Evolutionary conservation across 164 flowering plant species (phyloP).

Genomic region (Chimonanthus salicifolius): DNA sequence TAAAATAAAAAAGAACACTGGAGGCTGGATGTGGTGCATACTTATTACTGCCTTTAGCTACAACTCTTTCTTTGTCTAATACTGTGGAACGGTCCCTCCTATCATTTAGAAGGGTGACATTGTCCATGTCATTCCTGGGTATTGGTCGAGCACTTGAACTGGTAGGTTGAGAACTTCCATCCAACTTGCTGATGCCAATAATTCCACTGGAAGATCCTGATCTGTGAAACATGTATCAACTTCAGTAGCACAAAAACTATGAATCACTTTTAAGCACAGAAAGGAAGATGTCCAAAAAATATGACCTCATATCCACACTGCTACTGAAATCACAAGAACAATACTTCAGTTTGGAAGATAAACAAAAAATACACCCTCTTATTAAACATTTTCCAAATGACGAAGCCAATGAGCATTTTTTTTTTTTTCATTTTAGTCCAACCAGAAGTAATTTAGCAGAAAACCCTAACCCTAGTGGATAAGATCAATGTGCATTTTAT

Average conservation of each 20-base stretch:
- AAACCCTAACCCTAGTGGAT: too few species aligned
- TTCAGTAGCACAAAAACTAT: slow-evolving; percentile 2
- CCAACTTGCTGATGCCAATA: slow-evolving; percentile 41
- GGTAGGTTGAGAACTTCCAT: slow-evolving; percentile 34
- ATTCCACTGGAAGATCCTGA: slow-evolving; percentile 42
- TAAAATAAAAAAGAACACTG: background rate
- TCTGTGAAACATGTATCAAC: slow-evolving; percentile 28
- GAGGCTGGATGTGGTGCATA: slow-evolving; percentile 12
- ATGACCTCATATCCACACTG: too few species aligned
- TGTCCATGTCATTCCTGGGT: slow-evolving; percentile 48
- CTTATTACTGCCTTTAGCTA: slow-evolving; percentile 30
- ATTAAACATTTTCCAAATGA: too few species aligned
- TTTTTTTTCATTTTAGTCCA: too few species aligned
- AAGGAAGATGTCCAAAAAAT: too few species aligned
- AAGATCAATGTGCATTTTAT: too few species aligned
- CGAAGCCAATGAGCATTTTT: too few species aligned
- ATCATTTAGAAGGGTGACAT: slow-evolving; percentile 28
- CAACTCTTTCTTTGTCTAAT: slow-evolving; percentile 35
- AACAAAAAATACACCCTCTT: too few species aligned
- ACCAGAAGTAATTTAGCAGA: too few species aligned
- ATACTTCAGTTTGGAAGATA: too few species aligned
- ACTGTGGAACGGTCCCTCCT: slow-evolving; percentile 37
- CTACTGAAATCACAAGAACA: too few species aligned
- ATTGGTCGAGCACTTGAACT: slow-evolving; percentile 30
- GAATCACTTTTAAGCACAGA: background rate